Percentiles rank a stretch among this genome's conserved stretches.
Evolutionary conservation across 2,329 filamentous ascomycete genomes (phyloP).

Genomic region (Fusarium ambrosium): DNA sequence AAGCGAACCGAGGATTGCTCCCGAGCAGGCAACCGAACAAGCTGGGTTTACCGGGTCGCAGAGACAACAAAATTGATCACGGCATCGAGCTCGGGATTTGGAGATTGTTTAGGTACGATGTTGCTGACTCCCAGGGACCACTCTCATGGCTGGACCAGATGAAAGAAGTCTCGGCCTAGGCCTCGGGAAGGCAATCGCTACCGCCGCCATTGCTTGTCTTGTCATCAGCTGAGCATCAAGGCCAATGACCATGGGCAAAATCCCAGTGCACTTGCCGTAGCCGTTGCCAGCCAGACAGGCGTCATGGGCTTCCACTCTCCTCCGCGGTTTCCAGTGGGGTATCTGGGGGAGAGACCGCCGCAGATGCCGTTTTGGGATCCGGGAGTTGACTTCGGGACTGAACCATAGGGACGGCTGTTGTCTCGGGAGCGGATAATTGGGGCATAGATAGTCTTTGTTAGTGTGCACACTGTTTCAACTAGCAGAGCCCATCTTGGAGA

Average conservation of each 20-base stretch:
- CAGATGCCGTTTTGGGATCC: slow-evolving; percentile 44
- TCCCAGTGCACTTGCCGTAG: slow-evolving; percentile 13
- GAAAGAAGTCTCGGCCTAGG: slow-evolving; percentile 7
- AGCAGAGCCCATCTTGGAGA: slow-evolving; percentile 1
- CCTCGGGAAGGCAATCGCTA: background rate
- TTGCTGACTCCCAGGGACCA: slow-evolving; percentile 18
- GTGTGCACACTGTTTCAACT: background rate
- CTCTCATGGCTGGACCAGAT: slow-evolving; percentile 13
- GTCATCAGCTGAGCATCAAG: slow-evolving; percentile 1
- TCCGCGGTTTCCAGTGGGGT: slow-evolving; percentile 36
- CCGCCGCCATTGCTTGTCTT: slow-evolving; percentile 9
- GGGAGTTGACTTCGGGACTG: slow-evolving; percentile 49
- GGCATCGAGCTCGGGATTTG: slow-evolving; percentile 40
- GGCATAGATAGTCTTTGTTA: slow-evolving; percentile 19
- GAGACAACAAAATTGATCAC: slow-evolving; percentile 11
- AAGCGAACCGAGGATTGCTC: slow-evolving; percentile 33
- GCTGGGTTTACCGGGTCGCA: background rate
- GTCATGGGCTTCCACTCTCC: slow-evolving; percentile 35
- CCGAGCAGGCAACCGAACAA: background rate
- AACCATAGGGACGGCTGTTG: slow-evolving; percentile 43
- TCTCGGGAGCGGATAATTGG: slow-evolving; percentile 35
- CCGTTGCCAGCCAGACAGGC: slow-evolving; percentile 17
- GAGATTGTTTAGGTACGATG: slow-evolving; percentile 15
- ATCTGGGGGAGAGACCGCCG: slow-evolving; percentile 45
- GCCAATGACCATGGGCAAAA: slow-evolving; percentile 25